Evolutionary conservation across 2,329 filamentous ascomycete genomes (phyloP), one percentile per base, ranked within the genome.

Genomic region (Sordariomycetes sp.): DNA sequence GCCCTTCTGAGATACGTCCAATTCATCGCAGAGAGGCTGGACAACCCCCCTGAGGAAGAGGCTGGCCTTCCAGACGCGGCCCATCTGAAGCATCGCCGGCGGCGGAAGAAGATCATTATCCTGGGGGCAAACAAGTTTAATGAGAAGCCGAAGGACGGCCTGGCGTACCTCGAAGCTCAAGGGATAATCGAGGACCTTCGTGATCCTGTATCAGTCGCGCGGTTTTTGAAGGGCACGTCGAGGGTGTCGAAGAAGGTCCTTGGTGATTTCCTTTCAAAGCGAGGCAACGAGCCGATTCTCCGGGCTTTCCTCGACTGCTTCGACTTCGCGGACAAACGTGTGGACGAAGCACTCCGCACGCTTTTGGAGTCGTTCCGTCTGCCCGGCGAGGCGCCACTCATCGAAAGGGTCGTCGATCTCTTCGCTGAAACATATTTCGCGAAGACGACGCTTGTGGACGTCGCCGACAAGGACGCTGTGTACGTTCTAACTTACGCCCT

Each of bases 401-500:
- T 99, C 68, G 91, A 96, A 71, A 84, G 93, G 55, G 96, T 99
- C 63, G 83, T 99, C 43, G 91, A 85, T 4, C 84, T 83, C 12
- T 99, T 99, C 70, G 82, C 90, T 0, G 89, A 93, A 63, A 90
- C 89, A 68, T 99, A 96, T 69, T 88, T 87, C 69, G 74, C 80
- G 10, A 83, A 82, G 60, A 83, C 81, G 6, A 80, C 83, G 28
- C 87, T 89, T 0, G 82, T 88, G 58, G 88, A 86, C 24, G 85
- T 97, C 62, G 88, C 86, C 7, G 86, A 96, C 66, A 88, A 89
- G 65, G 94, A 99, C 69, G 85, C 91, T 8, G 86, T 94, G 24
- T 99, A 89, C 66, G 85, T 99, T 54, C 77, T 99, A 56, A 93
- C 89, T 0, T 99, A 99, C 69, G 94, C 92, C 43, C 95, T 97